A percentile compares a stretch with the other conserved stretches of the same genome.
phyloP scores from a whole-genome alignment of 75 land plant genomes.

The Selaginella tamariscina region DNA sequence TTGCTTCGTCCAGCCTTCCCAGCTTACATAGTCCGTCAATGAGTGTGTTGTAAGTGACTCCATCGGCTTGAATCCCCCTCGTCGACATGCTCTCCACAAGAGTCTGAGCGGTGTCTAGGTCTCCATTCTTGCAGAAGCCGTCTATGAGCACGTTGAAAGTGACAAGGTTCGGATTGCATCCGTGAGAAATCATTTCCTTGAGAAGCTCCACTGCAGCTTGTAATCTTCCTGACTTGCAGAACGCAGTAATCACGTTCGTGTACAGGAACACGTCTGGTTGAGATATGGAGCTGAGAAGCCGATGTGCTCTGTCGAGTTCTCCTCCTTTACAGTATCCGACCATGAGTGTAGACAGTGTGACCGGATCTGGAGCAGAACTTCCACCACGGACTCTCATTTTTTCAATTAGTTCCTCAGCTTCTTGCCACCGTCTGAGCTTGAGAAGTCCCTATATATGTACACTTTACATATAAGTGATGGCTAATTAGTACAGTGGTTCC shows the following conservation, averaged over 20 bases:
- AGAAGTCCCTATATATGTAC: no score
- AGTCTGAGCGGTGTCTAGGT: constrained; percentile 10
- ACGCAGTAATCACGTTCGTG: constrained; percentile 35
- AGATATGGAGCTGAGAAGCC: no score
- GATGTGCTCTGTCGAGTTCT: no score
- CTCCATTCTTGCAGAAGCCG: constrained; percentile 18
- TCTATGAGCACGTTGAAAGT: constrained; percentile 18
- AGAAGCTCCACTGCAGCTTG: constrained; percentile 20
- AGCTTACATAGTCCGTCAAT: constrained; percentile 19
- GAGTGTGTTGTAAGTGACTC: constrained; percentile 16
- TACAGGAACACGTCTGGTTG: constrained; percentile 43
- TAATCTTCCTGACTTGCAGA: constrained; percentile 34
- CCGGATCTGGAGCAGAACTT: no score
- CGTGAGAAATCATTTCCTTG: neutral
- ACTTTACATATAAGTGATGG: no score
- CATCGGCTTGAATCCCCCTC: constrained; percentile 2
- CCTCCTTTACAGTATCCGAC: no score
- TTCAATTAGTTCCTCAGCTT: neutral
- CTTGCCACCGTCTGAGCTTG: no score
- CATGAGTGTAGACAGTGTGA: no score
- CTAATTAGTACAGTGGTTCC: no score
- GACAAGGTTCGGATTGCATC: constrained; percentile 5
- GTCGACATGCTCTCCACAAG: constrained; percentile 16
- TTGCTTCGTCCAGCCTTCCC: constrained; percentile 17
- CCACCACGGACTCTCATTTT: neutral